These are phyloP conservation scores for Metschnikowia corniflorae DNA, from an alignment of 805 yeast species.

Conservation along the genomic window DNA sequence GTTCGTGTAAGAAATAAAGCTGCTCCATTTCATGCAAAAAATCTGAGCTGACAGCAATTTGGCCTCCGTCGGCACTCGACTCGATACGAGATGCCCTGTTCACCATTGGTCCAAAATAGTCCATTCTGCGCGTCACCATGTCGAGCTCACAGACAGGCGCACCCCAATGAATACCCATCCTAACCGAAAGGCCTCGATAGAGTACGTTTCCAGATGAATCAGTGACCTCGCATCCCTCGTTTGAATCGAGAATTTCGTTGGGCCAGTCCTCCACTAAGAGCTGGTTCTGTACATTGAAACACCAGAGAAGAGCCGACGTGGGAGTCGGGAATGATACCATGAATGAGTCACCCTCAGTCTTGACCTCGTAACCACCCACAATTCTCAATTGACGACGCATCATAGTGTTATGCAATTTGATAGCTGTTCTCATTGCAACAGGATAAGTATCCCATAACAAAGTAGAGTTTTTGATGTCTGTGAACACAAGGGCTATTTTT, in stretches of 20 bases:
- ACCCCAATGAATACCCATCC: slow-evolving; percentile 99
- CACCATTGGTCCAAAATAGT: slow-evolving; percentile 98
- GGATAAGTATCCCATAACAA: slow-evolving; percentile 91
- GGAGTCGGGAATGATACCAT: slow-evolving; percentile 97
- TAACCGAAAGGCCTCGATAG: slow-evolving; percentile 85
- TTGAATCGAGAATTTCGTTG: slow-evolving; percentile 76
- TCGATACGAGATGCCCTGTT: slow-evolving; percentile 91
- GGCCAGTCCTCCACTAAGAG: slow-evolving; percentile 91
- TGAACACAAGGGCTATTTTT: slow-evolving; percentile 90
- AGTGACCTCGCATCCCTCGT: slow-evolving; percentile 76
- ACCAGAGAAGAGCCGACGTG: slow-evolving; percentile 87
- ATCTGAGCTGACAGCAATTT: slow-evolving; percentile 81
- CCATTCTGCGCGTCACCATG: slow-evolving; percentile 95
- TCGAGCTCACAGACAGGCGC: slow-evolving; percentile 94
- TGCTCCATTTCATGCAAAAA: slow-evolving; percentile 68
- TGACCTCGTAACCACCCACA: slow-evolving; percentile 96
- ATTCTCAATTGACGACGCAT: slow-evolving; percentile 92
- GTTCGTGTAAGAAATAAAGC: slow-evolving; percentile 47
- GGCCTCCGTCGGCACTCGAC: slow-evolving; percentile 98
- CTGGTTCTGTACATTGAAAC: slow-evolving; percentile 87
- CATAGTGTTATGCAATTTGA: slow-evolving; percentile 86
- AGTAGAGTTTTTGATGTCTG: slow-evolving; percentile 95
- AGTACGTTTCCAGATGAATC: slow-evolving; percentile 60
- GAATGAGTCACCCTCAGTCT: slow-evolving; percentile 98
- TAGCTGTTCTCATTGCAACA: slow-evolving; percentile 93